Evolutionary conservation across 495 filamentous ascomycete genomes (phyloP).

Genomic region (Trichoderma reesei): DNA sequence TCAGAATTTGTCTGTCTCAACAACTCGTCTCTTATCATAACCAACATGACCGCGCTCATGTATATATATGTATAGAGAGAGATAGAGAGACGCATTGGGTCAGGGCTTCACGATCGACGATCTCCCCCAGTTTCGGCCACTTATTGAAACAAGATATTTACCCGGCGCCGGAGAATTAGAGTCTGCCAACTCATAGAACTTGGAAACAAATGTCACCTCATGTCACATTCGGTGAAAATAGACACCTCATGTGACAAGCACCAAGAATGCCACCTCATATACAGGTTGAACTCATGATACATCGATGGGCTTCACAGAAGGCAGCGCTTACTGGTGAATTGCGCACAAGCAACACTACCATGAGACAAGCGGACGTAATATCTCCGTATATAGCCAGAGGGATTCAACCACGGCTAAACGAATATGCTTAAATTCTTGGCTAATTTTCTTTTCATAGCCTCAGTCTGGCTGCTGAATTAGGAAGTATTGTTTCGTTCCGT

Average conservation of each 20-base stretch:
- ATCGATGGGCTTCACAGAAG: too few species aligned
- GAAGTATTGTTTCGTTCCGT: background rate
- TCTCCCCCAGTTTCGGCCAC: background rate
- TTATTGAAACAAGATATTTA: background rate
- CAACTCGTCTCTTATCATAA: background rate
- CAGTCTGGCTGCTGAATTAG: background rate
- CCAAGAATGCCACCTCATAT: too few species aligned
- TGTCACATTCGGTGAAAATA: background rate
- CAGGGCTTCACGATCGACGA: background rate
- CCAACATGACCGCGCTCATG: background rate
- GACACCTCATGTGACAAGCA: too few species aligned
- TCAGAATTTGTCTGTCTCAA: background rate
- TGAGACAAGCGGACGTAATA: background rate
- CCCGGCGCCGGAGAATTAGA: background rate
- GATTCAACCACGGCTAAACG: background rate
- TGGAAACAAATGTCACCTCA: background rate
- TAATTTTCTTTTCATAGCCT: background rate
- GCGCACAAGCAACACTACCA: background rate
- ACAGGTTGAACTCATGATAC: too few species aligned
- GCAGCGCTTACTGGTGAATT: too few species aligned
- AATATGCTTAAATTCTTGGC: conserved; percentile 1
- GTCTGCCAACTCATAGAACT: background rate
- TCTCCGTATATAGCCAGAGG: background rate
- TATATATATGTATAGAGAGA: background rate
- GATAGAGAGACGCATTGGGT: background rate